phyloP scores from a whole-genome alignment of 257 asterid genomes.

The Lantana camara region DNA sequence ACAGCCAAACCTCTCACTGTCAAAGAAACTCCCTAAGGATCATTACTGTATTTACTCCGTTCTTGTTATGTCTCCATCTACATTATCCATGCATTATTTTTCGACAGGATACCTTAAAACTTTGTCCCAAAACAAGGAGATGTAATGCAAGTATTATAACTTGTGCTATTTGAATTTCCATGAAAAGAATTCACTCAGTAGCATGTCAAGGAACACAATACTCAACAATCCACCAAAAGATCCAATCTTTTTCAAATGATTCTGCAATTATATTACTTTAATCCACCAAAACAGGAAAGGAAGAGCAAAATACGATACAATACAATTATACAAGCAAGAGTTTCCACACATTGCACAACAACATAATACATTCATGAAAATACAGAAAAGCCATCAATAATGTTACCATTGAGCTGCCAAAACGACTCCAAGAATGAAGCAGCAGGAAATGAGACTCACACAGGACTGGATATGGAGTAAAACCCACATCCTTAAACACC shows the following conservation, averaged over 20 bases:
- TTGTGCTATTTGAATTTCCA: too few relatives aligned
- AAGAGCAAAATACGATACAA: background rate
- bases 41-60: background rate
- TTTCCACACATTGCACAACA: background rate
- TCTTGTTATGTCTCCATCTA: background rate
- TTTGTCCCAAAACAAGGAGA: too few relatives aligned
- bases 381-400: background rate
- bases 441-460: background rate
- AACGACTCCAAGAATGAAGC: background rate
- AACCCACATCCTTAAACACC: background rate
- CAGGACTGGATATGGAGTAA: conserved; percentile 27
- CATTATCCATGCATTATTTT: too few relatives aligned
- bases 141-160: too few relatives aligned
- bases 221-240: background rate
- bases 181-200: background rate
- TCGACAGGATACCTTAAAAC: too few relatives aligned
- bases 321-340: background rate
- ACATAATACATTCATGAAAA: too few relatives aligned
- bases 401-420: background rate
- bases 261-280: background rate
- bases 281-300: background rate
- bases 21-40: too few relatives aligned
- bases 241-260: background rate
- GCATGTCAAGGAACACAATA: background rate
- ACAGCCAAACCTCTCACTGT: background rate